These are phyloP conservation scores for Ophiosphaerella korrae DNA, from an alignment of 2,329 filamentous ascomycete species.

Conservation along the genomic window DNA sequence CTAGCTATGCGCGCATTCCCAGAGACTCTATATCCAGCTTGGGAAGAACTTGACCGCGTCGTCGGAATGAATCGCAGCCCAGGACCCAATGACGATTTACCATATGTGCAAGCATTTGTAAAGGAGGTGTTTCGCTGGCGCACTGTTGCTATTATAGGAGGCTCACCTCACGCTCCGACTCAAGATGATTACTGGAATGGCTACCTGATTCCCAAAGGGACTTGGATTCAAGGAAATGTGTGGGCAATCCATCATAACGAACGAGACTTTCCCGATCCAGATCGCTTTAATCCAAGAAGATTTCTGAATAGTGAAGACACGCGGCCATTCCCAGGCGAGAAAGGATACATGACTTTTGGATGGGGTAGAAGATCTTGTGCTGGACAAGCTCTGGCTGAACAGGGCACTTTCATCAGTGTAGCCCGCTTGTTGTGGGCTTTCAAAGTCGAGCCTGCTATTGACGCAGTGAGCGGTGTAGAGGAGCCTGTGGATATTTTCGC, in stretches of 20 bases:
- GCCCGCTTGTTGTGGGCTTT: conserved; percentile 64
- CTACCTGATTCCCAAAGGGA: conserved; percentile 54
- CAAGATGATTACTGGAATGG: conserved; percentile 57
- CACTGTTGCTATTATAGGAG: conserved; percentile 50
- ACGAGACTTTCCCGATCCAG: conserved; percentile 44
- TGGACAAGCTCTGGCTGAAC: conserved; percentile 63
- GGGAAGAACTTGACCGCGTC: conserved; percentile 40
- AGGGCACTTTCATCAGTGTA: conserved; percentile 63
- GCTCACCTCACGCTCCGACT: conserved; percentile 55
- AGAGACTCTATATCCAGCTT: conserved; percentile 34
- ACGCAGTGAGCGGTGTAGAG: conserved; percentile 48
- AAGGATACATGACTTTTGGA: conserved; percentile 61
- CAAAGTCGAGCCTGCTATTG: conserved; percentile 51
- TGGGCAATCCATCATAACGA: conserved; percentile 51
- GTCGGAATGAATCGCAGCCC: conserved; percentile 43
- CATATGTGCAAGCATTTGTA: conserved; percentile 48
- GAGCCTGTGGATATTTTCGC: conserved; percentile 60
- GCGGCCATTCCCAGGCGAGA: conserved; percentile 43
- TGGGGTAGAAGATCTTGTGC: conserved; percentile 62
- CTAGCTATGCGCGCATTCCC: conserved; percentile 43
- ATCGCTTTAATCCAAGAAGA: conserved; percentile 41
- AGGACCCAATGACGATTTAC: conserved; percentile 37
- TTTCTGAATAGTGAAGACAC: conserved; percentile 31
- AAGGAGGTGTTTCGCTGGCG: conserved; percentile 46
- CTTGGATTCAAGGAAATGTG: conserved; percentile 46